A percentile compares a stretch with the other conserved stretches of the same genome.
These are phyloP conservation scores for Suhomyces anneliseae DNA, from an alignment of 1,139 yeast genomes.

Conservation along the genomic window DNA sequence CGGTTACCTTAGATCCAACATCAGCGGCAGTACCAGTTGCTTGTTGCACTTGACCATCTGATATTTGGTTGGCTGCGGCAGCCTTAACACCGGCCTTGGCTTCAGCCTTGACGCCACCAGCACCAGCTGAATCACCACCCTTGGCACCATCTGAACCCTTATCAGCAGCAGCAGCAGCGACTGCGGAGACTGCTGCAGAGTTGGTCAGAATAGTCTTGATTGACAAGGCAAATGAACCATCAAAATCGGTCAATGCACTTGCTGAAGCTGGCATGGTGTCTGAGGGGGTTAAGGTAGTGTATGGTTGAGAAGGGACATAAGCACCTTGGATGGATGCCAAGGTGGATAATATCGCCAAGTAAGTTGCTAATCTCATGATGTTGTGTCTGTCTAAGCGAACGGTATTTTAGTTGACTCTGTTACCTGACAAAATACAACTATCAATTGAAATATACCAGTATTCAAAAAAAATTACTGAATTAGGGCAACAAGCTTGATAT, in stretches of 20 bases:
- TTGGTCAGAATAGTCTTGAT: conserved; percentile 19
- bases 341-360: conserved; percentile 12
- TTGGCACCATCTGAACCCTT: conserved; percentile 27
- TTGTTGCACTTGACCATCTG: conserved; percentile 22
- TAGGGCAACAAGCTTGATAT: conserved; percentile 7
- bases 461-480: conserved; percentile 5
- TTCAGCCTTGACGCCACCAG: conserved; percentile 11
- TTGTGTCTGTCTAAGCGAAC: conserved; percentile 5
- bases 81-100: conserved; percentile 5
- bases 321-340: conserved; percentile 20
- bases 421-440: not conserved
- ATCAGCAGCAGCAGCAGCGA: conserved; percentile 9
- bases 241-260: conserved; percentile 22
- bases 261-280: conserved; percentile 20
- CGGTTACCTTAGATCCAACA: not conserved
- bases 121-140: conserved; percentile 16
- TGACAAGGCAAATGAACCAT: conserved; percentile 32
- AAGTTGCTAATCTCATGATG: conserved; percentile 8
- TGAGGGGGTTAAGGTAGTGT: conserved; percentile 32
- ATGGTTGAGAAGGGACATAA: conserved; percentile 23
- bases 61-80: conserved; percentile 23
- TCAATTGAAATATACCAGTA: not conserved
- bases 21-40: conserved; percentile 16
- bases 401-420: conserved; percentile 1
- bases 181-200: conserved; percentile 25